phyloP scores from a whole-genome alignment of 805 yeast species.

The Yamadazyma sp. region DNA sequence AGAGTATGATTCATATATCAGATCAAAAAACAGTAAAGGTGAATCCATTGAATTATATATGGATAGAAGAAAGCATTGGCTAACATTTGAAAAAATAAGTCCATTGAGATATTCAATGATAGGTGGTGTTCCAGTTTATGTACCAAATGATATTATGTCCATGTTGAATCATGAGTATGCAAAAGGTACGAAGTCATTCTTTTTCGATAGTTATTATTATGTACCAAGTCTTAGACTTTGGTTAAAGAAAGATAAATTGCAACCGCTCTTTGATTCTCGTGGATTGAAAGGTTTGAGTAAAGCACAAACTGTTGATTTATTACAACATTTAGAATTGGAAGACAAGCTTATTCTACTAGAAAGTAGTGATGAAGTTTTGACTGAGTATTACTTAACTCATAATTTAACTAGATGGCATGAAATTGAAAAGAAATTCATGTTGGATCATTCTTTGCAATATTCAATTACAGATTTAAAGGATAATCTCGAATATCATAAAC shows the following conservation, averaged over 20 bases:
- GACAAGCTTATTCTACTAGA: slow-evolving; percentile 21
- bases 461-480: slow-evolving; percentile 14
- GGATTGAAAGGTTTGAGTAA: slow-evolving; percentile 9
- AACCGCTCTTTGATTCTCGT: slow-evolving; percentile 10
- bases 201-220: slow-evolving; percentile 20
- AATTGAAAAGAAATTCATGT: slow-evolving; percentile 20
- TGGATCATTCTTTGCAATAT: slow-evolving; percentile 16
- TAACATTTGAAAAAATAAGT: slow-evolving; percentile 34
- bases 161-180: slow-evolving; percentile 26
- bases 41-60: slow-evolving; percentile 21
- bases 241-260: slow-evolving; percentile 14
- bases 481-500: slow-evolving; percentile 22
- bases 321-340: slow-evolving; percentile 16
- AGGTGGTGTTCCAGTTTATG: slow-evolving; percentile 47
- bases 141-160: slow-evolving; percentile 25
- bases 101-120: slow-evolving; percentile 53
- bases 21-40: slow-evolving; percentile 15
- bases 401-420: slow-evolving; percentile 23
- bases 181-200: slow-evolving; percentile 20
- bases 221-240: slow-evolving; percentile 24
- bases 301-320: slow-evolving; percentile 12
- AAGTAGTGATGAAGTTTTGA: slow-evolving; percentile 19
- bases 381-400: slow-evolving; percentile 26
- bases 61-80: slow-evolving; percentile 35
- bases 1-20: slow-evolving; percentile 17